These are phyloP conservation scores for Mycena leptocephala DNA, from an alignment of 768 basidiomycete species.

Conservation along the genomic window DNA sequence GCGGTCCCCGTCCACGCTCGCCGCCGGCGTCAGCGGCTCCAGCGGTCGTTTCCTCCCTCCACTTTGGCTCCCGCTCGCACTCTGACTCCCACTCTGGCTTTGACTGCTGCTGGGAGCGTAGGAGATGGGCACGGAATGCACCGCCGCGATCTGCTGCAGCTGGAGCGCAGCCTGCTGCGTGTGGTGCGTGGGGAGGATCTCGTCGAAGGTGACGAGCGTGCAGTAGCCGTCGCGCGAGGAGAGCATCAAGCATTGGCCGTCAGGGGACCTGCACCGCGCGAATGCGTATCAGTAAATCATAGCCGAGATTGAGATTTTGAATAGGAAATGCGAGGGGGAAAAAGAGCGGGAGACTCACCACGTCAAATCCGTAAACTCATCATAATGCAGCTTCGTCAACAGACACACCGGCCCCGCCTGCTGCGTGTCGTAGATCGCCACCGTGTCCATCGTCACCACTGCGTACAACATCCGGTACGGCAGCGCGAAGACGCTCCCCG, in stretches of 20 bases:
- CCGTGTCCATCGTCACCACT: slow-evolving; percentile 96
- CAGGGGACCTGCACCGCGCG: slow-evolving; percentile 82
- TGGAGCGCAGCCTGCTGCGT: slow-evolving; percentile 95
- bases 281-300: background rate
- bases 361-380: slow-evolving; percentile 96
- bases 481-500: slow-evolving; percentile 86
- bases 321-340: slow-evolving; percentile 17
- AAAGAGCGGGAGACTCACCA: slow-evolving; percentile 75
- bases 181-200: slow-evolving; percentile 89
- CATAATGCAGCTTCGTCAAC: slow-evolving; percentile 95
- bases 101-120: slow-evolving; percentile 40
- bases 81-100: background rate
- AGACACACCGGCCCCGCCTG: slow-evolving; percentile 94
- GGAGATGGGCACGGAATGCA: slow-evolving; percentile 80
- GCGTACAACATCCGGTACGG: slow-evolving; percentile 97
- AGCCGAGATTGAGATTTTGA: background rate
- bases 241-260: slow-evolving; percentile 93
- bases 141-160: slow-evolving; percentile 91
- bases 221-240: slow-evolving; percentile 98
- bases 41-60: slow-evolving; percentile 55
- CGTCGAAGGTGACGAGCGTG: slow-evolving; percentile 95
- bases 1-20: slow-evolving; percentile 64
- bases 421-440: slow-evolving; percentile 97
- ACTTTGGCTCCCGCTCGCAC: background rate
- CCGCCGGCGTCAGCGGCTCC: slow-evolving; percentile 65